Conservation (phyloP, 139 green algal species). For the Zygnema cylindricum region DNA sequence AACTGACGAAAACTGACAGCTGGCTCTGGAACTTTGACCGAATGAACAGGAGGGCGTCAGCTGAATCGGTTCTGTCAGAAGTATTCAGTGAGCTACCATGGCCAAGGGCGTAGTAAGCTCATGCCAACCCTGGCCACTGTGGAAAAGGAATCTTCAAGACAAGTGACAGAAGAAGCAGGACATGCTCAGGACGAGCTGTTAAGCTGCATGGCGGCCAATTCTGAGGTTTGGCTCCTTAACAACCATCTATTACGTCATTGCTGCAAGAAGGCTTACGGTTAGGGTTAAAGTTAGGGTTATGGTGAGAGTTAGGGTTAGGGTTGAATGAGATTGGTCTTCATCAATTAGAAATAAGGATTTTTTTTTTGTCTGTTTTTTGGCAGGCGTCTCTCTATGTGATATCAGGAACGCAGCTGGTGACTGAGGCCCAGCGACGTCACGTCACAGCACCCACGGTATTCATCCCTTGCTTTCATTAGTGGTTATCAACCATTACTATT, state of each 20-base stretch:
- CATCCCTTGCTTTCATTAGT: too few relatives aligned
- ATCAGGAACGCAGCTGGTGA: neutral
- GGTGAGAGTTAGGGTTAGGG: too few relatives aligned
- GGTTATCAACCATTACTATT: too few relatives aligned
- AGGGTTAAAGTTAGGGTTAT: too few relatives aligned
- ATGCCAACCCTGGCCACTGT: neutral
- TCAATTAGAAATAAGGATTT: neutral
- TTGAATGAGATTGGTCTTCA: too few relatives aligned
- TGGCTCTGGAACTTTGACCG: neutral
- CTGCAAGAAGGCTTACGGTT: too few relatives aligned
- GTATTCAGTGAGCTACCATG: neutral
- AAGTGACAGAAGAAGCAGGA: too few relatives aligned
- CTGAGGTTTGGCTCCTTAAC: neutral
- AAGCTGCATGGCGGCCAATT: neutral
- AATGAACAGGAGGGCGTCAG: neutral
- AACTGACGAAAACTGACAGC: too few relatives aligned
- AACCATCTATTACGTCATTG: too few relatives aligned
- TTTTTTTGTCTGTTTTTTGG: neutral
- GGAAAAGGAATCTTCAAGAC: neutral
- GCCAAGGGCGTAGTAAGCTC: neutral
- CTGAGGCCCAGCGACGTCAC: conserved; percentile 8
- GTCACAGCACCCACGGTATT: conserved; percentile 13
- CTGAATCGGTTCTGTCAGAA: neutral
- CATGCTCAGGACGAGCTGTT: neutral
- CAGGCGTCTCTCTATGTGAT: conserved; percentile 4